These are phyloP conservation scores for Chloris gayana DNA, from an alignment of 176 grass and related monocot genomes.

Conservation along the genomic window DNA sequence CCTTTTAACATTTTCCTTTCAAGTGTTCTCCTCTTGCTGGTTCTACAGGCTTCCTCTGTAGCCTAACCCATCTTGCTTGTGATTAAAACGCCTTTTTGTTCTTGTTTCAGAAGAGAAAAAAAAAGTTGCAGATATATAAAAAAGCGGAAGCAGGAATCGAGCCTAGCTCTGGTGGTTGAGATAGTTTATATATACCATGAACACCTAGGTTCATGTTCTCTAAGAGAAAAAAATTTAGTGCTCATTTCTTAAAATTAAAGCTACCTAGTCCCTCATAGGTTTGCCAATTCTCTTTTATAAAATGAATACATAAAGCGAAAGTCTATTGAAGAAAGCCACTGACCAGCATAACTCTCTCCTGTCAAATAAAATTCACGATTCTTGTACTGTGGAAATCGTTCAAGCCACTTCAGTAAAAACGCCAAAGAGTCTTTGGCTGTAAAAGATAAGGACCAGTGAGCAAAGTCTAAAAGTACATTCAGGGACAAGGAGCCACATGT, in stretches of 20 bases:
- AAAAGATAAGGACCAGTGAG: constrained; percentile 37
- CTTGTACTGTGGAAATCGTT: constrained; percentile 91
- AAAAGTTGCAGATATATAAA: background rate
- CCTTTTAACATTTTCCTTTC: too few species aligned
- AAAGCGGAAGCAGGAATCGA: background rate
- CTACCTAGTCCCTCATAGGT: background rate
- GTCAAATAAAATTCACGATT: constrained; percentile 83
- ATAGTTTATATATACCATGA: background rate
- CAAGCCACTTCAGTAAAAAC: constrained; percentile 92
- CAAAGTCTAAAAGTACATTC: constrained; percentile 18
- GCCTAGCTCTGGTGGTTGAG: background rate
- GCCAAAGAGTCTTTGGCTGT: constrained; percentile 76
- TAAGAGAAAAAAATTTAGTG: background rate
- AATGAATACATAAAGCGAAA: constrained; percentile 19
- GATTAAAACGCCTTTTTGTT: background rate
- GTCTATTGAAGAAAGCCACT: constrained; percentile 28
- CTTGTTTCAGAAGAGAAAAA: background rate
- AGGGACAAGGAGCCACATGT: constrained; percentile 12
- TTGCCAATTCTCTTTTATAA: background rate
- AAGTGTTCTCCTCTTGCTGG: background rate
- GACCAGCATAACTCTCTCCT: constrained; percentile 96
- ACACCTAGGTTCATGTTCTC: background rate
- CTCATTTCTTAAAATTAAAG: background rate
- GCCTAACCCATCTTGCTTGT: background rate
- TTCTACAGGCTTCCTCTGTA: background rate